Evolutionary conservation across 441 rosid genomes (phyloP).

Genomic region (Adansonia rubrostipa): DNA sequence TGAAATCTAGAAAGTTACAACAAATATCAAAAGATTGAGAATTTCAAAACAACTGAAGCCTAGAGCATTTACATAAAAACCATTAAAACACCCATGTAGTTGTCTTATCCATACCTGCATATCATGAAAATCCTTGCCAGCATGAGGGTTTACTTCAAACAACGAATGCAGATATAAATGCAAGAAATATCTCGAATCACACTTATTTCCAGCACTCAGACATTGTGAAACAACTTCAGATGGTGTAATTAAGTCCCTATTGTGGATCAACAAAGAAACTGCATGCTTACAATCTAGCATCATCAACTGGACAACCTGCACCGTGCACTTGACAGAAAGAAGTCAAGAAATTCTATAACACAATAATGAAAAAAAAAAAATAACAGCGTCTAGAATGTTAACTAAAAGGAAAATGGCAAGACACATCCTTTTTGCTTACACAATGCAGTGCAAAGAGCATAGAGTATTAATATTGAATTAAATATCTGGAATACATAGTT

Average conservation of each 20-base stretch:
- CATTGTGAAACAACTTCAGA: constrained; percentile 85
- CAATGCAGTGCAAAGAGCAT: neutral
- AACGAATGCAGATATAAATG: constrained; percentile 84
- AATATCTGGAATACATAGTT: neutral
- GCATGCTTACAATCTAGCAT: constrained; percentile 88
- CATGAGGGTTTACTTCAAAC: constrained; percentile 79
- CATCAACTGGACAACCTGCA: constrained; percentile 93
- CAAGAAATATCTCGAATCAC: constrained; percentile 85
- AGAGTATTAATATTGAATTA: neutral
- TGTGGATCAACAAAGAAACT: constrained; percentile 76
- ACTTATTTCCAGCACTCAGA: constrained; percentile 58
- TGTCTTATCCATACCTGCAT: constrained; percentile 72
- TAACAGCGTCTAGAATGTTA: constrained; percentile 15
- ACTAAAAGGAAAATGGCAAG: constrained; percentile 14
- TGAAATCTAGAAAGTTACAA: neutral
- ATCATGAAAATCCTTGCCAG: constrained; percentile 93
- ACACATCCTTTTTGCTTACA: constrained; percentile 1
- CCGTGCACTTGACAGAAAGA: constrained; percentile 24
- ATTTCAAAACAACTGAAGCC: constrained; percentile 5
- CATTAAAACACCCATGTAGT: constrained; percentile 6
- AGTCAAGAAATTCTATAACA: neutral
- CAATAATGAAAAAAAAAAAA: constrained; percentile 20
- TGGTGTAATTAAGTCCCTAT: constrained; percentile 79
- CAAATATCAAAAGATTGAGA: neutral
- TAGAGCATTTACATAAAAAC: neutral